A percentile compares a stretch with the other conserved stretches of the same genome.
These are phyloP conservation scores for Thalassia testudinum DNA, from an alignment of 116 monocot species.

Conservation along the genomic window DNA sequence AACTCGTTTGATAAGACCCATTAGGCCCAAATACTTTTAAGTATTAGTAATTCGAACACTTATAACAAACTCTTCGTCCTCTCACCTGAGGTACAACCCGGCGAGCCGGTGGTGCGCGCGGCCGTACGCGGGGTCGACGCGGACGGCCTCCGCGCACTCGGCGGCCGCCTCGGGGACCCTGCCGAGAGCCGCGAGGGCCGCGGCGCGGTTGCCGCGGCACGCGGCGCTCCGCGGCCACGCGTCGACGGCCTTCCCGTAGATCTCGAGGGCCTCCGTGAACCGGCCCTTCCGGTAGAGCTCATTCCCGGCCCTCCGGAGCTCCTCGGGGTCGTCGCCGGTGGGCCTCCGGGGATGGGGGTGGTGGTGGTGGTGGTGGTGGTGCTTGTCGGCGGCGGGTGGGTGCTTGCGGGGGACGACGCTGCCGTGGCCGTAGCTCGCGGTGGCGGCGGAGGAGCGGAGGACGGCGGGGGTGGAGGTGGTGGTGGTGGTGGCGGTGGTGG, in stretches of 20 bases:
- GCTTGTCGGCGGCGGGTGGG: too few species aligned
- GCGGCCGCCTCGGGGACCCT: constrained; percentile 38
- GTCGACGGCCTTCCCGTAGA: constrained; percentile 46
- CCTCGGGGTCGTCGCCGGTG: constrained; percentile 23
- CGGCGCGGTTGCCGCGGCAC: constrained; percentile 65
- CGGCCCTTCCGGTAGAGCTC: constrained; percentile 58
- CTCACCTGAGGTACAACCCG: constrained; percentile 47
- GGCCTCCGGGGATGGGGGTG: neutral
- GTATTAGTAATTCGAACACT: too few species aligned
- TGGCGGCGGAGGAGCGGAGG: constrained; percentile 19
- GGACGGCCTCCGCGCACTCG: constrained; percentile 46
- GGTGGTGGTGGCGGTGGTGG: constrained; percentile 3
- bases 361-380: too few species aligned
- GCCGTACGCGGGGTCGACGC: constrained; percentile 41
- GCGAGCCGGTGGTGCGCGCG: constrained; percentile 46
- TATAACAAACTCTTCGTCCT: too few species aligned
- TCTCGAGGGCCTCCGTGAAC: constrained; percentile 37
- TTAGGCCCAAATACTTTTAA: too few species aligned
- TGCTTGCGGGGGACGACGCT: constrained; percentile 9
- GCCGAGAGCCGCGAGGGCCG: constrained; percentile 42
- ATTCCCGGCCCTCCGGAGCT: constrained; percentile 60
- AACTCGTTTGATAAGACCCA: too few species aligned
- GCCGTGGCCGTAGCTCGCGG: constrained; percentile 16
- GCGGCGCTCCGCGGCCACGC: constrained; percentile 31
- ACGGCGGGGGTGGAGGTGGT: constrained; percentile 36